These are phyloP conservation scores for Tetrapisispora iriomotensis DNA, from an alignment of 805 yeast genomes.

Conservation along the genomic window DNA sequence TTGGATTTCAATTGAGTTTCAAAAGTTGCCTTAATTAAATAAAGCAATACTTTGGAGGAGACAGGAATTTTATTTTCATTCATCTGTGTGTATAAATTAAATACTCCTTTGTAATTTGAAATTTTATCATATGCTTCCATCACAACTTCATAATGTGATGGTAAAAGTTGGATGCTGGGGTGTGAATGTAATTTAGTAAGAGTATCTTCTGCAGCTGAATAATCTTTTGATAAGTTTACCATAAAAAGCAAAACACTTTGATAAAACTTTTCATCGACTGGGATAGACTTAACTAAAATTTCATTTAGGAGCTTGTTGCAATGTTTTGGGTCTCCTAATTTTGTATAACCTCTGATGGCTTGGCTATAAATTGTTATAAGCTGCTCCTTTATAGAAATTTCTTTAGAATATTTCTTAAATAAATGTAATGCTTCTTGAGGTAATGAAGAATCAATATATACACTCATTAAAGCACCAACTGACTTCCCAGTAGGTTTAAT, in stretches of 20 bases:
- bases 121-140: constrained; percentile 25
- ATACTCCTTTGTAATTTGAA: constrained; percentile 21
- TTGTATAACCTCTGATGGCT: constrained; percentile 17
- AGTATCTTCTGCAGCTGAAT: constrained; percentile 13
- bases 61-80: constrained; percentile 16
- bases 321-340: constrained; percentile 6
- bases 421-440: constrained; percentile 15
- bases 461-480: constrained; percentile 21
- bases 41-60: constrained; percentile 23
- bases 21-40: constrained; percentile 26
- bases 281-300: constrained; percentile 7
- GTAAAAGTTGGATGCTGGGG: constrained; percentile 9
- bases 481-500: constrained; percentile 22
- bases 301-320: constrained; percentile 15
- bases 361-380: constrained; percentile 16
- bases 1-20: constrained; percentile 20
- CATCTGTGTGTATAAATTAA: constrained; percentile 22
- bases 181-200: constrained; percentile 14
- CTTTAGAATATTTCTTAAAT: constrained; percentile 13
- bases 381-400: not conserved
- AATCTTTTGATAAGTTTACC: constrained; percentile 12
- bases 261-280: constrained; percentile 19
- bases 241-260: constrained; percentile 14
- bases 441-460: constrained; percentile 16
- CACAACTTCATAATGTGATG: constrained; percentile 24